A percentile compares a stretch with the other conserved stretches of the same genome.
phyloP scores from a whole-genome alignment of 2,329 filamentous ascomycete genomes.

The Neocucurbitaria cava region DNA sequence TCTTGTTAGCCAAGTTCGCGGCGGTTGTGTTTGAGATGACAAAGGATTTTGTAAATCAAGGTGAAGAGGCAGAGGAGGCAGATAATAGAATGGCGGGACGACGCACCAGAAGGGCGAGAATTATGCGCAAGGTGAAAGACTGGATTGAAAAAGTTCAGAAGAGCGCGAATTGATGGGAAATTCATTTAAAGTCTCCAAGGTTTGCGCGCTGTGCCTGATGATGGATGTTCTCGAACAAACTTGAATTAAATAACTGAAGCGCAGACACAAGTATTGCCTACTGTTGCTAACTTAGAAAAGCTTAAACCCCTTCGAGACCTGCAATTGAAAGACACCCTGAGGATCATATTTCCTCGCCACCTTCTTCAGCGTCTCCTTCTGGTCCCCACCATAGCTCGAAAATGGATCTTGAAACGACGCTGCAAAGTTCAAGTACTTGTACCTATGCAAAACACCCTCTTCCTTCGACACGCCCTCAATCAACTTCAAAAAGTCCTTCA shows the following conservation, averaged over 20 bases:
- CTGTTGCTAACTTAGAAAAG: constrained; percentile 5
- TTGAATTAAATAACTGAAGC: background rate
- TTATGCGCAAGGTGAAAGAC: too few relatives aligned
- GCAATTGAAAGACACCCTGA: constrained; percentile 30
- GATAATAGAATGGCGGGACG: background rate
- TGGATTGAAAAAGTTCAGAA: too few relatives aligned
- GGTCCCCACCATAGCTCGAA: constrained; percentile 22
- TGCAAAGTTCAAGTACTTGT: constrained; percentile 46
- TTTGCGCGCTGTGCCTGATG: too few relatives aligned
- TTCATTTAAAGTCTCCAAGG: too few relatives aligned
- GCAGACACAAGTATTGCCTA: background rate
- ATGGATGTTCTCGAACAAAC: too few relatives aligned
- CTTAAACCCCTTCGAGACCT: constrained; percentile 31
- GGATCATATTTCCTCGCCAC: constrained; percentile 34
- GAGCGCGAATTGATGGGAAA: too few relatives aligned
- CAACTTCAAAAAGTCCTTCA: constrained; percentile 26
- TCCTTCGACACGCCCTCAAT: constrained; percentile 24
- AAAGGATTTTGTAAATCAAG: background rate
- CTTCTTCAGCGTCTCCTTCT: constrained; percentile 10
- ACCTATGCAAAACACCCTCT: constrained; percentile 21
- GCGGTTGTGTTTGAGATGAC: background rate
- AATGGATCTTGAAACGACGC: constrained; percentile 44
- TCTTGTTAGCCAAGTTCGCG: background rate
- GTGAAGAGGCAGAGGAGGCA: background rate
- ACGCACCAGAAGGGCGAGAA: too few relatives aligned